phyloP scores from a whole-genome alignment of 805 yeast genomes.

The Brettanomyces custersianus region DNA sequence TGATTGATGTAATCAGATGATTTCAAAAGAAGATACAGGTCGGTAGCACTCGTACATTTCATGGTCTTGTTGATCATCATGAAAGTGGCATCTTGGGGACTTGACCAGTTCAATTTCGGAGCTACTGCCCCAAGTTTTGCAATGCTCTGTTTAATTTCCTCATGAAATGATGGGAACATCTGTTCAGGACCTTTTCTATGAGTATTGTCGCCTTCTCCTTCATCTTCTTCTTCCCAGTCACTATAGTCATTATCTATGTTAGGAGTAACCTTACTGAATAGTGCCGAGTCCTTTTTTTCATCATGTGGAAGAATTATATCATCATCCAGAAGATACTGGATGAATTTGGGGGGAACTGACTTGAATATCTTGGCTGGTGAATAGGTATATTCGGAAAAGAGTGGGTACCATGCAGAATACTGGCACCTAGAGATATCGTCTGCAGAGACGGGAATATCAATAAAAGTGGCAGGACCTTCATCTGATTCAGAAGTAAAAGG shows the following conservation, averaged over 20 bases:
- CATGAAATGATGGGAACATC: conserved; percentile 54
- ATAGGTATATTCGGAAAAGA: conserved; percentile 33
- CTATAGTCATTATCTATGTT: conserved; percentile 60
- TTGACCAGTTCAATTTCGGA: conserved; percentile 95
- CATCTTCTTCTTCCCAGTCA: conserved; percentile 56
- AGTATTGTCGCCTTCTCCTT: conserved; percentile 12
- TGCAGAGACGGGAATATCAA: conserved; percentile 20
- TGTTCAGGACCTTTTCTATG: conserved; percentile 30
- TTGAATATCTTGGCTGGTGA: conserved; percentile 46
- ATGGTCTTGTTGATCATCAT: conserved; percentile 69
- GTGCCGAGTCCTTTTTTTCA: conserved; percentile 22
- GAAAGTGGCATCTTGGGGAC: conserved; percentile 95
- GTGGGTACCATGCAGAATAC: conserved; percentile 52
- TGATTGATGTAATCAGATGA: conserved; percentile 84
- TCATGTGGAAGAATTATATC: conserved; percentile 57
- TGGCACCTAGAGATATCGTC: conserved; percentile 42
- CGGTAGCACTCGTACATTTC: conserved; percentile 63
- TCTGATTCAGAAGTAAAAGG: too few relatives aligned
- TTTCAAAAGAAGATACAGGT: conserved; percentile 71
- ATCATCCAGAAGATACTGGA: conserved; percentile 55
- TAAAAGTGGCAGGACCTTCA: conserved; percentile 8
- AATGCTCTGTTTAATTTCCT: conserved; percentile 37
- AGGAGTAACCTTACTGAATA: conserved; percentile 25
- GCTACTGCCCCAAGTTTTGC: conserved; percentile 47
- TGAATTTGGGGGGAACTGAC: conserved; percentile 49